Base-by-base conservation (phyloP, 2,329 filamentous ascomycete genomes). In the Didymosphaeria variabile region DNA sequence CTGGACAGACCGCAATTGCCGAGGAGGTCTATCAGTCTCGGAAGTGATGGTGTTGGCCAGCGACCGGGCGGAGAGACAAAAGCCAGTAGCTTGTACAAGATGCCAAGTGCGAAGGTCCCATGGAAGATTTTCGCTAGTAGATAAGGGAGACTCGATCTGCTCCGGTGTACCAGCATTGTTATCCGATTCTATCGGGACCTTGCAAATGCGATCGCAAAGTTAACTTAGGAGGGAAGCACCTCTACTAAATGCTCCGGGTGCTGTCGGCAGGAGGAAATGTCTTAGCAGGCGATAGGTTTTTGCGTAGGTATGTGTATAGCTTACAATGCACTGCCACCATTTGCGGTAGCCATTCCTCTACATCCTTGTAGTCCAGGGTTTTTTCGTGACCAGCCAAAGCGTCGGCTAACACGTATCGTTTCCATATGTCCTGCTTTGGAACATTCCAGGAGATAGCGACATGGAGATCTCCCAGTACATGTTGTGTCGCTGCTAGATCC, bases 401-500 rank as follows among this genome's bases (percentile, higher is more conserved):
- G 45, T 47, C 21, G n/a, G 45, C 45, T 3, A 47, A 5, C 23
- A 47, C 45, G 19, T 47, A 47, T 13, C 13, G 8, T 31, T 31
- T 47, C 45, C 45, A 47, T 42, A 7, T 15, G 31, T 47, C 23
- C 17, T 5, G 21, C 21, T 47, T 31, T 12, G 23, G 29, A 5
- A 3, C 2, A 31, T 4, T 29, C 2, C 23, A 8, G 12, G 31
- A 47, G n/a, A 47, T 29, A 17, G 23, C 26, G 21, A 7, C 2
- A 23, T 29, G 12, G 5, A 23, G 15, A 47, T 31, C 45, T 47
- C 23, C 45, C 13, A 47, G 19, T n/a, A n/a, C 31, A 15, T n/a
- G 23, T n/a, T 29, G 23, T 12, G 23, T n/a, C 19, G 45, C 21
- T 31, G 62, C 54, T n/a, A 64, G 45, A 13, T 34, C 54, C 15